These are phyloP conservation scores for Ogataea hybrid DNA, from an alignment of 1,139 yeast species.

Conservation along the genomic window DNA sequence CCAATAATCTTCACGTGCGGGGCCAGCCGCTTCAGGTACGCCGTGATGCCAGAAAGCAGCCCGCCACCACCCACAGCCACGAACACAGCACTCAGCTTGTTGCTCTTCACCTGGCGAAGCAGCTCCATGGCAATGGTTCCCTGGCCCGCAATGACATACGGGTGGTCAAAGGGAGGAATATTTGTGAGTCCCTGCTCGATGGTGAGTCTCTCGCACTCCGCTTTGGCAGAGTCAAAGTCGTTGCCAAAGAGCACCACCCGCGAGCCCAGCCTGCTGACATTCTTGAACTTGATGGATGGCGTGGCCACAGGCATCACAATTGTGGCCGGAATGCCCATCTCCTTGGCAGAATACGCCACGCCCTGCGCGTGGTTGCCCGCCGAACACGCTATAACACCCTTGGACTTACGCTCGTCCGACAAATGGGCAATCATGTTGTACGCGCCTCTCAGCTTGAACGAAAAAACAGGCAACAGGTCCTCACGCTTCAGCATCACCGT, in stretches of 20 bases:
- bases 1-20: conserved; percentile 96
- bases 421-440: conserved; percentile 94
- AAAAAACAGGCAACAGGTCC: conserved; percentile 90
- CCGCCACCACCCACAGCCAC: conserved; percentile 99
- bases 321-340: conserved; percentile 85
- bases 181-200: conserved; percentile 72
- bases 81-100: conserved; percentile 81
- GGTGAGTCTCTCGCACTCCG: conserved; percentile 75
- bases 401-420: conserved; percentile 61
- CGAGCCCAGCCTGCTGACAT: conserved; percentile 89
- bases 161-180: conserved; percentile 97
- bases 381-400: conserved; percentile 96
- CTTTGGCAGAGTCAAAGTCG: conserved; percentile 90
- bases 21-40: conserved; percentile 91
- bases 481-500: conserved; percentile 82
- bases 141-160: conserved; percentile 98
- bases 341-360: conserved; percentile 87
- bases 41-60: conserved; percentile 83
- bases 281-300: conserved; percentile 89
- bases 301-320: conserved; percentile 98
- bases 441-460: conserved; percentile 96
- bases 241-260: conserved; percentile 92
- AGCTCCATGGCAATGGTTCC: conserved; percentile 96
- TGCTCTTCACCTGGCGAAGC: conserved; percentile 77
- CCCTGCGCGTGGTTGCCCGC: conserved; percentile 99